phyloP scores from a whole-genome alignment of 345 rosid genomes.

The Carallia pectinifolia region DNA sequence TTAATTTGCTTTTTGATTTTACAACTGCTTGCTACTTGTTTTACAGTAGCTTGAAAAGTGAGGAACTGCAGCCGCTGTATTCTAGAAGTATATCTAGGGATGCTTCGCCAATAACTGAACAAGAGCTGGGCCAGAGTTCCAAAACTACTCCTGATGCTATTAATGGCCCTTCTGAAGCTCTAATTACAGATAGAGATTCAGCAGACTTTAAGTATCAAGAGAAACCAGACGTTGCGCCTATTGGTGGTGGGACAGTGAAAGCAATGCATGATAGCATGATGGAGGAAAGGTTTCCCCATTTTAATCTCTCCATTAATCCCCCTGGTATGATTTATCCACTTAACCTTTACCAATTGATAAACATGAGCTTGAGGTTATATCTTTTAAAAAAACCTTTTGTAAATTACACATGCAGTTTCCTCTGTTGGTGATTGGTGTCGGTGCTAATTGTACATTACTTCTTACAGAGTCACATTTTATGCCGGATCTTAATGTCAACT shows the following conservation, averaged over 20 bases:
- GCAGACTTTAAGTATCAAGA: slow-evolving; percentile 13
- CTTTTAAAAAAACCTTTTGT: no score
- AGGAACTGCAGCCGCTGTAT: slow-evolving; percentile 7
- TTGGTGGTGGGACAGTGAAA: slow-evolving; percentile 19
- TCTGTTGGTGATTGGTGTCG: not conserved
- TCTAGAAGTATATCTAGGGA: slow-evolving; percentile 9
- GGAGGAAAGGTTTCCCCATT: slow-evolving; percentile 11
- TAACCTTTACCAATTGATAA: not conserved
- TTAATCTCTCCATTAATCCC: slow-evolving; percentile 32
- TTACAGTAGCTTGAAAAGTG: slow-evolving; percentile 11
- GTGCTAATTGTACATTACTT: not conserved
- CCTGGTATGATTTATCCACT: slow-evolving; percentile 27
- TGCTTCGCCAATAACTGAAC: slow-evolving; percentile 2
- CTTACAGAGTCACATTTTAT: slow-evolving; percentile 29
- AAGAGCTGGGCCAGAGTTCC: slow-evolving; percentile 11
- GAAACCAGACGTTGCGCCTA: slow-evolving; percentile 17
- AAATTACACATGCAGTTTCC: not conserved
- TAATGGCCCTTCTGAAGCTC: slow-evolving; percentile 10
- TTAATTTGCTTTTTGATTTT: not conserved
- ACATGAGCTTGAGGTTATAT: not conserved
- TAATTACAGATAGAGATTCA: slow-evolving; percentile 6
- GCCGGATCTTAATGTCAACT: slow-evolving; percentile 15
- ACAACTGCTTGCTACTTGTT: slow-evolving; percentile 1
- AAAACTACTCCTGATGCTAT: slow-evolving; percentile 7
- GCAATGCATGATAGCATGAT: slow-evolving; percentile 4